Evolutionary conservation across 148 eudicot species (phyloP).

Genomic region (Chenopodium quinoa): DNA sequence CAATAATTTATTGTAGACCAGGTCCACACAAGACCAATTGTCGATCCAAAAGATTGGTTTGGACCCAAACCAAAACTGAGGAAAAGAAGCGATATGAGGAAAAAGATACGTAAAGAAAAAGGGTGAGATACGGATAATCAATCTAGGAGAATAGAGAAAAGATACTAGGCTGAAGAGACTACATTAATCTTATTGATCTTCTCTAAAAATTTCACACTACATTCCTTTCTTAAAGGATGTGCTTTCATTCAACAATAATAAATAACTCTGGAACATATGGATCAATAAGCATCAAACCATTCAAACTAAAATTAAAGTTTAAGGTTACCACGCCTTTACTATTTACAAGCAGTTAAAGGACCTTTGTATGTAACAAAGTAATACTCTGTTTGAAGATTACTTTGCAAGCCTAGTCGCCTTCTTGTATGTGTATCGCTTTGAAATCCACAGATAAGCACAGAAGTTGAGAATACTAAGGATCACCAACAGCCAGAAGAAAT

Average conservation of each 20-base stretch:
- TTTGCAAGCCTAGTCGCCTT: slow-evolving; percentile 24
- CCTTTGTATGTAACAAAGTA: not conserved
- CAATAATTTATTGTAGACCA: no score
- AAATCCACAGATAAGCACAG: slow-evolving; percentile 44
- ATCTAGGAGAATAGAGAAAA: not conserved
- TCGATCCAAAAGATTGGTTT: no score
- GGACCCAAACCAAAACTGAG: no score
- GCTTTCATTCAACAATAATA: not conserved
- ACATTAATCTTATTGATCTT: not conserved
- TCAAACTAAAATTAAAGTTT: not conserved
- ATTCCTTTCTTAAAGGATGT: not conserved
- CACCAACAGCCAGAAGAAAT: slow-evolving; percentile 61
- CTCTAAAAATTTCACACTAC: not conserved
- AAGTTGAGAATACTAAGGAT: slow-evolving; percentile 53
- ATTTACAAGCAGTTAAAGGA: slow-evolving; percentile 3
- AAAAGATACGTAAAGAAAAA: no score
- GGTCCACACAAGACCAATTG: no score
- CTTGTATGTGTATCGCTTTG: slow-evolving; percentile 53
- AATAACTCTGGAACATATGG: not conserved
- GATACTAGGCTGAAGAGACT: not conserved
- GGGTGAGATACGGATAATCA: not conserved
- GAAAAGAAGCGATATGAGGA: no score
- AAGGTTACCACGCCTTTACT: not conserved
- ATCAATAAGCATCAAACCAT: not conserved
- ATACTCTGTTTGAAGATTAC: not conserved